Evolutionary conservation across 75 land plant species (phyloP).

Genomic region (Selaginella tamariscina): DNA sequence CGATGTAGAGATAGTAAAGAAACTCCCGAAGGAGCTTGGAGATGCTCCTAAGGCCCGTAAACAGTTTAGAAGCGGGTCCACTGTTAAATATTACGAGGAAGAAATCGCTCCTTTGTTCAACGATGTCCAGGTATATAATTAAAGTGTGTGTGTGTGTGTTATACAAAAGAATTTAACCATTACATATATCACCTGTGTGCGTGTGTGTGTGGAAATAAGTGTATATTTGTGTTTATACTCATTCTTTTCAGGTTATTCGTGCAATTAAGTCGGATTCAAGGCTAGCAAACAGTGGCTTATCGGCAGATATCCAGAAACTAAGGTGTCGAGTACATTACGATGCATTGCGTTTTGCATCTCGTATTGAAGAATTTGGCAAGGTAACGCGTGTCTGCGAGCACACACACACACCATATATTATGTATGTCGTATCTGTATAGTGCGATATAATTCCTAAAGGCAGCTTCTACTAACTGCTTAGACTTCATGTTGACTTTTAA

Average conservation of each 20-base stretch:
- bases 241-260: slow-evolving; percentile 58
- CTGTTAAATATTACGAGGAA: slow-evolving; percentile 56
- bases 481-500: too few relatives aligned
- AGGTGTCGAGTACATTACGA: slow-evolving; percentile 85
- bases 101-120: slow-evolving; percentile 54
- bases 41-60: slow-evolving; percentile 54
- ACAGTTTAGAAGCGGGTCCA: slow-evolving; percentile 87
- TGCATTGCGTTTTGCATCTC: slow-evolving; percentile 71
- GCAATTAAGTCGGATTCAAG: slow-evolving; percentile 94
- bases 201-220: too few relatives aligned
- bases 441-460: too few relatives aligned
- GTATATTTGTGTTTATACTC: too few relatives aligned
- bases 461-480: too few relatives aligned
- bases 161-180: not conserved
- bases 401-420: too few relatives aligned
- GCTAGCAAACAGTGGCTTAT: slow-evolving; percentile 84
- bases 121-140: slow-evolving; percentile 67
- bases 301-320: slow-evolving; percentile 71
- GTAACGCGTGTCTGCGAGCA: slow-evolving; percentile 23
- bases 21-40: slow-evolving; percentile 59
- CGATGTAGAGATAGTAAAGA: slow-evolving; percentile 60
- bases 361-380: slow-evolving; percentile 69
- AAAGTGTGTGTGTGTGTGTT: too few relatives aligned
- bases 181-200: too few relatives aligned
- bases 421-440: too few relatives aligned